Evolutionary conservation across 768 basidiomycete species (phyloP).

Genomic region (Termitomyces sp.): DNA sequence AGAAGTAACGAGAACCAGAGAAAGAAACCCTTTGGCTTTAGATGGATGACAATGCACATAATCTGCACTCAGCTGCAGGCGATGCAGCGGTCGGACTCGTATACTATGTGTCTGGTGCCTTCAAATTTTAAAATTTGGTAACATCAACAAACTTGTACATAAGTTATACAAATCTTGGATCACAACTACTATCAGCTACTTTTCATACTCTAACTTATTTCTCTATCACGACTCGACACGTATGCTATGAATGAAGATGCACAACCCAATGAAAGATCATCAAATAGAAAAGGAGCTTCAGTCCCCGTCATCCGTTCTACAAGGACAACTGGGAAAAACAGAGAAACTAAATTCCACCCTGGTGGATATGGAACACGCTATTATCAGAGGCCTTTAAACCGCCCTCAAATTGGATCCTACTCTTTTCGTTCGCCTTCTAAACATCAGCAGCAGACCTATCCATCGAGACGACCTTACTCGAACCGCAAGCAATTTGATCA

Average conservation of each 20-base stretch:
- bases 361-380: background rate
- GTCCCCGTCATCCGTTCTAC: slow-evolving; percentile 8
- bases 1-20: too few species aligned
- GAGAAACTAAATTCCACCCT: background rate
- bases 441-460: background rate
- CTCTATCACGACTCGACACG: background rate
- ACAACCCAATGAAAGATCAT: slow-evolving; percentile 15
- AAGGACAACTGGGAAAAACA: background rate
- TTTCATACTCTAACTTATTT: slow-evolving; percentile 3
- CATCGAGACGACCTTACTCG: background rate
- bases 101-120: too few species aligned
- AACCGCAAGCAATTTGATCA: slow-evolving; percentile 8
- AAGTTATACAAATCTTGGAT: background rate
- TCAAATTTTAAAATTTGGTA: too few species aligned
- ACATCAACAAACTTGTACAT: too few species aligned
- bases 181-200: background rate
- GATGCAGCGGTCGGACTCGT: too few species aligned
- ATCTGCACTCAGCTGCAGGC: too few species aligned
- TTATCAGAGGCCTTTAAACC: slow-evolving; percentile 1
- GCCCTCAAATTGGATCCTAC: background rate
- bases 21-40: too few species aligned
- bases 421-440: background rate
- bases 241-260: slow-evolving; percentile 17
- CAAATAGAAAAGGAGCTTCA: slow-evolving; percentile 9
- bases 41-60: too few species aligned